Base-by-base conservation (phyloP, 306 rosid species). In the Pyrus betulifolia region DNA sequence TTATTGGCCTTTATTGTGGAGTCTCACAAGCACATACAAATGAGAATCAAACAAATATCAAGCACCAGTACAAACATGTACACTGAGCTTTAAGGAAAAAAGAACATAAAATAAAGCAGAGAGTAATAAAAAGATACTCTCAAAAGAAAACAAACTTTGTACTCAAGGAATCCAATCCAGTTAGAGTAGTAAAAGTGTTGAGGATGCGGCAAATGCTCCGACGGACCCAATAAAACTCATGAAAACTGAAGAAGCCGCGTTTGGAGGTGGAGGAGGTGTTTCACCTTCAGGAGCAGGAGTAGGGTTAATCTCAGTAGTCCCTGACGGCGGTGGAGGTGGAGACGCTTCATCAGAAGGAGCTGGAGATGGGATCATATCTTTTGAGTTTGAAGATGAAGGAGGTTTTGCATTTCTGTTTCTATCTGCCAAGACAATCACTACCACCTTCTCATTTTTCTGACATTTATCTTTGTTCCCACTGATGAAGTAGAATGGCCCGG, bases 381-480 rank as follows among this genome's bases (percentile, higher is more conserved):
- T 62, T 27, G 67, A 62, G 40, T 62, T 62, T 62, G 85, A 67
- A 44, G 84, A 68, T 19, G 91, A 79, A 44, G 97, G 85, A 64
- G 89, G n/a, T 27, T 72, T 67, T 42, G 73, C 60, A 10, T 65
- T 74, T 76, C 73, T 49, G 82, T 68, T 90, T 79, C 94, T 87
- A 28, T 93, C 89, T 40, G 97, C 86, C 82, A 96, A 44, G 1
- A 96, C 97, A 81, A 79, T 69, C 51, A 92, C 87, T 42, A 78
- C 83, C 54, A 96, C 10, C 83, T 96, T 96, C 86, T 96, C 93
- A 84, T 92, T 92, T 80, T 88, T 88, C 27, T 63, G 74, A 69
- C 99, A 96, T 75, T 80, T 84, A n/a, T 89, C 89, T 80, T 82
- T 87, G 85, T 81, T 89, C 19, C 99, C 99, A 71, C 97, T 91